These are phyloP conservation scores for Podaxis sp. DNA, from an alignment of 768 basidiomycete species.

Conservation along the genomic window DNA sequence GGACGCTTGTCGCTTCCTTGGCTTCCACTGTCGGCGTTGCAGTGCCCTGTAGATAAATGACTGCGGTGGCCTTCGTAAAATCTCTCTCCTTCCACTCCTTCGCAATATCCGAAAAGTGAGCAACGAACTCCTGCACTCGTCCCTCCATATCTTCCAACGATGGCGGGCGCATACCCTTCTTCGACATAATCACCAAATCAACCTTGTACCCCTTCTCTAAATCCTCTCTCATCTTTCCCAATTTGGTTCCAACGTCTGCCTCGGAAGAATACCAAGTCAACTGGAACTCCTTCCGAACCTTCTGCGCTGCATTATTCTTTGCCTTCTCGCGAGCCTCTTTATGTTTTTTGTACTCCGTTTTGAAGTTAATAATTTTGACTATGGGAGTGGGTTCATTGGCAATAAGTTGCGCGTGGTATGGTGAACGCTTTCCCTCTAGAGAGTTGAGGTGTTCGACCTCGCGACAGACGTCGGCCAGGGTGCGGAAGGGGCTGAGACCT, in stretches of 20 bases:
- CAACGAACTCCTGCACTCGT: slow-evolving; percentile 43
- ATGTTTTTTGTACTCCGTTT: slow-evolving; percentile 38
- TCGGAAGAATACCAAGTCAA: slow-evolving; percentile 64
- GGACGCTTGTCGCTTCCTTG: slow-evolving; percentile 10
- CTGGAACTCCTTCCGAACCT: slow-evolving; percentile 64
- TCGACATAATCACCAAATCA: slow-evolving; percentile 53
- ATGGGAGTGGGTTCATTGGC: slow-evolving; percentile 38
- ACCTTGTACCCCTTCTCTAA: slow-evolving; percentile 62
- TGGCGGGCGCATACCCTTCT: slow-evolving; percentile 41
- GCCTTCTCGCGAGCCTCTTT: slow-evolving; percentile 36
- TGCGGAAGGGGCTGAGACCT: neutral
- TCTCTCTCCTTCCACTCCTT: slow-evolving; percentile 53
- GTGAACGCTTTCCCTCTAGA: neutral
- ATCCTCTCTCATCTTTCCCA: slow-evolving; percentile 55
- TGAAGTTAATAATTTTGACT: slow-evolving; percentile 56
- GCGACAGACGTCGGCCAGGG: neutral
- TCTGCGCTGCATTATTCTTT: slow-evolving; percentile 30
- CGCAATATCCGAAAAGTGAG: slow-evolving; percentile 45
- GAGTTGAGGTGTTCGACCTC: slow-evolving; percentile 7
- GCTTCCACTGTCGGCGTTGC: slow-evolving; percentile 12
- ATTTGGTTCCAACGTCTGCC: slow-evolving; percentile 65
- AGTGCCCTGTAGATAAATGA: slow-evolving; percentile 45
- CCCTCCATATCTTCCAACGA: slow-evolving; percentile 37
- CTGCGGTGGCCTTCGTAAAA: slow-evolving; percentile 34
- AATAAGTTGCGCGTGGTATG: slow-evolving; percentile 5